Evolutionary conservation across 208 protist species (phyloP).

Genomic region (Trypanosoma mega): DNA sequence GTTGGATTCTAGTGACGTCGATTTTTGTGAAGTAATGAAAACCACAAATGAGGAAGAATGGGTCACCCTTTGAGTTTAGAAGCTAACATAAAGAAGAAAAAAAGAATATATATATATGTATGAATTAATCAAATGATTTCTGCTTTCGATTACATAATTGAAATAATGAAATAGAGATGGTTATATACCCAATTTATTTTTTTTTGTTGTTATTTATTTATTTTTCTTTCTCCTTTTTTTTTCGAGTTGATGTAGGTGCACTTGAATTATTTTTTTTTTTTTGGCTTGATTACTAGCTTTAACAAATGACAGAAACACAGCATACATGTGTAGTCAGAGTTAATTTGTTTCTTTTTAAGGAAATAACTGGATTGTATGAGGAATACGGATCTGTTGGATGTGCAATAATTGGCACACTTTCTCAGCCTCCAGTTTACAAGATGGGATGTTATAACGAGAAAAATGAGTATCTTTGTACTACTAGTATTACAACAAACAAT

Average conservation of each 20-base stretch:
- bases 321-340: constrained; percentile 52
- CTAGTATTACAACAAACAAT: constrained; percentile 61
- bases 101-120: constrained; percentile 4
- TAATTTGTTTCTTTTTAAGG: constrained; percentile 49
- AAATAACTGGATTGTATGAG: constrained; percentile 41
- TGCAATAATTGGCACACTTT: constrained; percentile 52
- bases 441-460: constrained; percentile 73
- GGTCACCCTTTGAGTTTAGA: constrained; percentile 60
- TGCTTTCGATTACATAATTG: no score
- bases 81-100: neutral
- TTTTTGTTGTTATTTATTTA: constrained; percentile 21
- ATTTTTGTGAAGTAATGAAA: constrained; percentile 68
- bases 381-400: constrained; percentile 59
- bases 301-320: constrained; percentile 22
- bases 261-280: no score
- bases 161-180: neutral
- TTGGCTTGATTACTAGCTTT: constrained; percentile 9
- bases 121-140: no score
- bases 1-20: constrained; percentile 67
- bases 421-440: constrained; percentile 44
- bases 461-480: constrained; percentile 71
- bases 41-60: constrained; percentile 74
- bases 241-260: constrained; percentile 17
- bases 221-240: constrained; percentile 21
- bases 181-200: constrained; percentile 6